phyloP scores from a whole-genome alignment of 2,329 filamentous ascomycete genomes.

The Amauroascus verrucosus region DNA sequence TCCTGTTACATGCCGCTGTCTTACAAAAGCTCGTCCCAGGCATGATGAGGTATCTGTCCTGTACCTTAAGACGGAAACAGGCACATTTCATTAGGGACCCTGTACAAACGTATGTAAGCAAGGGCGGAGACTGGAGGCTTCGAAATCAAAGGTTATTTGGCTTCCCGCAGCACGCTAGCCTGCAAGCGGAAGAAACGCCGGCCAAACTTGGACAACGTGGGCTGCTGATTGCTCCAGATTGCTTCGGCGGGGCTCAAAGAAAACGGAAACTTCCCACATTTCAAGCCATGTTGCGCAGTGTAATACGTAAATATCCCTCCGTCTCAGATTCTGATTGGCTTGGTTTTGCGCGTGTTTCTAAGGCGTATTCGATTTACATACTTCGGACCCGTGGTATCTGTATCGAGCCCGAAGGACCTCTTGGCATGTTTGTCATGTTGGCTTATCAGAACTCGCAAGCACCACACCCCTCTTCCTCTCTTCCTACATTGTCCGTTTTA shows the following conservation, averaged over 20 bases:
- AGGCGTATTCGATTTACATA: background rate
- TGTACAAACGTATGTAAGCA: too few relatives aligned
- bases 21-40: too few relatives aligned
- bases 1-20: too few relatives aligned
- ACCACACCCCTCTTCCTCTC: background rate
- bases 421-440: constrained; percentile 5
- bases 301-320: background rate
- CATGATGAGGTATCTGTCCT: too few relatives aligned
- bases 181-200: background rate
- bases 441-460: background rate
- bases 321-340: background rate
- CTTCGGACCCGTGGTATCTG: background rate
- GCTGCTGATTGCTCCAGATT: background rate
- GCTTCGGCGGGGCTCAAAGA: background rate
- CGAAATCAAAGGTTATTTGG: background rate
- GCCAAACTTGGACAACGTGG: background rate
- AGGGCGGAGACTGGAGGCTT: background rate
- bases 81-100: too few relatives aligned
- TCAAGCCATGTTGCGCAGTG: background rate
- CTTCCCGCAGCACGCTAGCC: background rate
- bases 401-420: background rate
- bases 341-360: background rate
- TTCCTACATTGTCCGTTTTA: background rate
- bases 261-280: too few relatives aligned
- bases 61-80: too few relatives aligned